Evolutionary conservation across 345 rosid species (phyloP).

Genomic region (Populus euphratica): DNA sequence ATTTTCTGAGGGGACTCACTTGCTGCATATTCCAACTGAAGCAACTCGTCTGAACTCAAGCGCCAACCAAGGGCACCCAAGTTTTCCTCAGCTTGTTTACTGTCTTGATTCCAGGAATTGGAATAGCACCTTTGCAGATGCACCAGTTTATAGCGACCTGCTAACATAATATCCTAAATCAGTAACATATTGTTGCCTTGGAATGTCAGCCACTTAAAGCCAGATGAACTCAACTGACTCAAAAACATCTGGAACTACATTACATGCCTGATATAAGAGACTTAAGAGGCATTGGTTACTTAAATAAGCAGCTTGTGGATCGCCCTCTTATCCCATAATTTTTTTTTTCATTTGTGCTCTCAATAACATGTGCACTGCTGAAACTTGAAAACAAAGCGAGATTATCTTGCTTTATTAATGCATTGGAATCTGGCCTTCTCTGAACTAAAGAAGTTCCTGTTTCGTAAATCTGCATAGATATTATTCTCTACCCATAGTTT

Average conservation of each 20-base stretch:
- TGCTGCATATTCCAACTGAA: constrained; percentile 69
- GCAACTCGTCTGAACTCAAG: constrained; percentile 59
- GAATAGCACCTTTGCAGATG: constrained; percentile 78
- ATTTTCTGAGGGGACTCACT: constrained; percentile 58
- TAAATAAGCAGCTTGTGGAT: too few species aligned
- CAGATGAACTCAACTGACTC: background rate
- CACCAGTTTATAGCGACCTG: constrained; percentile 96
- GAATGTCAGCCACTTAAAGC: background rate
- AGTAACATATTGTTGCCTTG: background rate
- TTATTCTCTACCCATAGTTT: too few species aligned
- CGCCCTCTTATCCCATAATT: too few species aligned
- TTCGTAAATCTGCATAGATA: background rate
- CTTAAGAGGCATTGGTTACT: too few species aligned
- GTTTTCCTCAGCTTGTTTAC: constrained; percentile 71
- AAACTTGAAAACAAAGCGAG: too few species aligned
- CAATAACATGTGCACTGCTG: too few species aligned
- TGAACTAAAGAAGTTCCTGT: background rate
- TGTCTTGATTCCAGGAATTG: constrained; percentile 83
- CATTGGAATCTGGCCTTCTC: background rate
- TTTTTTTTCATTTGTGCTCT: too few species aligned
- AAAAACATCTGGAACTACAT: too few species aligned
- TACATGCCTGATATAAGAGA: too few species aligned
- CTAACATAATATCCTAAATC: background rate
- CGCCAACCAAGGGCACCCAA: constrained; percentile 84
- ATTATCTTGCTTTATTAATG: background rate